phyloP scores from a whole-genome alignment of 2,329 filamentous ascomycete genomes.

The Bimuria novae-zelandiae region DNA sequence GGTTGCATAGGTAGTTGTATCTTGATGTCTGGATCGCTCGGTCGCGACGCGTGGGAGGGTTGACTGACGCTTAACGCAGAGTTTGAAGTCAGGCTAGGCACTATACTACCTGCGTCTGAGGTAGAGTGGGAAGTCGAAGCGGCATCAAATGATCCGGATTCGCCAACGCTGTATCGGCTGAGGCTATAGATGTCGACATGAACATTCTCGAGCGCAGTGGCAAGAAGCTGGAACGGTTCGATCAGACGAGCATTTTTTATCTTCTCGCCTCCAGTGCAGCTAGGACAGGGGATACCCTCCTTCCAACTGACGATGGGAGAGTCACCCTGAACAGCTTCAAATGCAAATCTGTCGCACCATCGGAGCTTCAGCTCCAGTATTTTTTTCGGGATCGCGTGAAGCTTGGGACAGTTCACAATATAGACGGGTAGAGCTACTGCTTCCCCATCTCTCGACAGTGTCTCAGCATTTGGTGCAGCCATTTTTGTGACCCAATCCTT shows the following conservation, averaged over 20 bases:
- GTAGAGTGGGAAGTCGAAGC: slow-evolving; percentile 21
- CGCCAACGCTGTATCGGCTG: slow-evolving; percentile 26
- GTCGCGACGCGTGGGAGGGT: slow-evolving; percentile 17
- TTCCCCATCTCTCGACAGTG: slow-evolving; percentile 19
- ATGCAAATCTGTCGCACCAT: slow-evolving; percentile 35
- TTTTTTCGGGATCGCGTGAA: slow-evolving; percentile 37
- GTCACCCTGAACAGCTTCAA: slow-evolving; percentile 30
- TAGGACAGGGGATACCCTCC: slow-evolving; percentile 37
- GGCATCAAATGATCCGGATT: slow-evolving; percentile 24
- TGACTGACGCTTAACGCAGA: slow-evolving; percentile 20
- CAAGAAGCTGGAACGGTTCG: slow-evolving; percentile 37
- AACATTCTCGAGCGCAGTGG: slow-evolving; percentile 24
- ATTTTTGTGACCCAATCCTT: slow-evolving; percentile 38
- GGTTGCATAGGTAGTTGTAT: slow-evolving; percentile 8
- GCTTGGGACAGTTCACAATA: slow-evolving; percentile 41
- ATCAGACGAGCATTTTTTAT: slow-evolving; percentile 43
- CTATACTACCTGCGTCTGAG: slow-evolving; percentile 21
- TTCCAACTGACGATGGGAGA: slow-evolving; percentile 33
- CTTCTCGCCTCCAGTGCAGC: slow-evolving; percentile 34
- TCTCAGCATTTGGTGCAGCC: slow-evolving; percentile 19
- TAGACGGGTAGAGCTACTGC: slow-evolving; percentile 28
- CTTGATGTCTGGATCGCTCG: slow-evolving; percentile 12
- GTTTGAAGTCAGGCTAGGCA: slow-evolving; percentile 20
- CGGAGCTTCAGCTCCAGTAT: slow-evolving; percentile 39
- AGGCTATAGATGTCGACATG: slow-evolving; percentile 28